Percentiles rank a stretch among this genome's conserved stretches.
These are phyloP conservation scores for Pyracantha coccinea DNA, from an alignment of 331 rosid species.

Conservation along the genomic window DNA sequence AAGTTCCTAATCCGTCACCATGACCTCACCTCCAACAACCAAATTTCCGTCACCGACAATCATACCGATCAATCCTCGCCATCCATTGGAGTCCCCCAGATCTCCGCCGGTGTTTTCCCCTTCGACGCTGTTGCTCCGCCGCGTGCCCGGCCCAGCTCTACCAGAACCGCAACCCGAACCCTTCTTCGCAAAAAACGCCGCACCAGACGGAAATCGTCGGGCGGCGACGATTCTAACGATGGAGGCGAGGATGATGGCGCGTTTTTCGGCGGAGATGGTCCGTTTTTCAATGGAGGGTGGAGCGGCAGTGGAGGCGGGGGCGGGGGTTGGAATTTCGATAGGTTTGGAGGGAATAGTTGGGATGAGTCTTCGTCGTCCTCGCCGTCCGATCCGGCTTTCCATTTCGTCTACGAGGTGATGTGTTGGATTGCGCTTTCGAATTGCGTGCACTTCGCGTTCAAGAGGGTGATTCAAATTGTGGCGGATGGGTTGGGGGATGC, in stretches of 20 bases:
- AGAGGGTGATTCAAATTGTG: conserved; percentile 50
- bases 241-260: conserved; percentile 22
- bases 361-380: conserved; percentile 56
- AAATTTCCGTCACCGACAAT: conserved; percentile 28
- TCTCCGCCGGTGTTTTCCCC: conserved; percentile 46
- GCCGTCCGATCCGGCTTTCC: conserved; percentile 55
- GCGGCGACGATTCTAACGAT: conserved; percentile 34
- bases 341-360: conserved; percentile 64
- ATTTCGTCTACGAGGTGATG: conserved; percentile 75
- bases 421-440: conserved; percentile 79
- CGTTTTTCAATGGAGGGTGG: conserved; percentile 35
- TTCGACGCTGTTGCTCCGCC: conserved; percentile 67
- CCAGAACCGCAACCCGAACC: conserved; percentile 34
- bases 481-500: conserved; percentile 49
- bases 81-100: conserved; percentile 22
- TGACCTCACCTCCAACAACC: conserved; percentile 20
- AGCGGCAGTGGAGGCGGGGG: conserved; percentile 41
- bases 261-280: conserved; percentile 26
- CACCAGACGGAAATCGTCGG: conserved; percentile 35
- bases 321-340: conserved; percentile 59
- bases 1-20: conserved; percentile 32
- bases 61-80: conserved; percentile 24
- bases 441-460: conserved; percentile 73
- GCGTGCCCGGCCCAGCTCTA: conserved; percentile 35
- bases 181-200: conserved; percentile 55